These are phyloP conservation scores for Boletales sp. DNA, from an alignment of 768 basidiomycete genomes.

Conservation along the genomic window DNA sequence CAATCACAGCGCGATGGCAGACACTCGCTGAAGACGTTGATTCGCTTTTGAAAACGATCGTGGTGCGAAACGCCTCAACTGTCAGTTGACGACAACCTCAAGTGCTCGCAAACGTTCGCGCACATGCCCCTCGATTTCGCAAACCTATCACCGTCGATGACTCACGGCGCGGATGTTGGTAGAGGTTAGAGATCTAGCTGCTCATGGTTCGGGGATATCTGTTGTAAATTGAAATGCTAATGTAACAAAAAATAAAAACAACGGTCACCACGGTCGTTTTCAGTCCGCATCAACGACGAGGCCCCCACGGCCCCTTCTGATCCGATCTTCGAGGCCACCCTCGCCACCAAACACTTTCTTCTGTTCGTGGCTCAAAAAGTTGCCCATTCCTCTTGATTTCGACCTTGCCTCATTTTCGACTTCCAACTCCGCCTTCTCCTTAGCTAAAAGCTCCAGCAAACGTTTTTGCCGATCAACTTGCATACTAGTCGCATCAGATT, in stretches of 20 bases:
- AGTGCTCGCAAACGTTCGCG: neutral
- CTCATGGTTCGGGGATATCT: neutral
- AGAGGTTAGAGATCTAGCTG: too few species aligned
- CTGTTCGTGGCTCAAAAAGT: constrained; percentile 79
- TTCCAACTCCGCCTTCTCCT: constrained; percentile 76
- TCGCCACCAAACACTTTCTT: constrained; percentile 79
- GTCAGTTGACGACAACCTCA: neutral
- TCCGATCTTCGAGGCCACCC: constrained; percentile 76
- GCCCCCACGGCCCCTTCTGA: constrained; percentile 67
- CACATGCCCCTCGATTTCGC: neutral
- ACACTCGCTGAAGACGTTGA: neutral
- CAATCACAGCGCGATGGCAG: neutral
- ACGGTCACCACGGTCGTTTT: constrained; percentile 6
- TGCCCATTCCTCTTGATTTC: constrained; percentile 75
- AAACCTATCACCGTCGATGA: neutral
- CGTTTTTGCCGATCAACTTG: constrained; percentile 68
- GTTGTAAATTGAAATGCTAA: neutral
- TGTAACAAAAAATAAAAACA: constrained; percentile 4
- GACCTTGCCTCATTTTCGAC: constrained; percentile 64
- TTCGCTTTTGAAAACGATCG: neutral
- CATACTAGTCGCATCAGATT: constrained; percentile 64
- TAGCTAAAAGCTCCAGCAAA: constrained; percentile 61
- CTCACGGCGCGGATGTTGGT: neutral
- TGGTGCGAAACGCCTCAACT: neutral
- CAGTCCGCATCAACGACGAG: constrained; percentile 55